Evolutionary conservation across 2,329 filamentous ascomycete genomes (phyloP), one percentile per base, ranked within the genome.

Genomic region (Neoarthrinium moseri): DNA sequence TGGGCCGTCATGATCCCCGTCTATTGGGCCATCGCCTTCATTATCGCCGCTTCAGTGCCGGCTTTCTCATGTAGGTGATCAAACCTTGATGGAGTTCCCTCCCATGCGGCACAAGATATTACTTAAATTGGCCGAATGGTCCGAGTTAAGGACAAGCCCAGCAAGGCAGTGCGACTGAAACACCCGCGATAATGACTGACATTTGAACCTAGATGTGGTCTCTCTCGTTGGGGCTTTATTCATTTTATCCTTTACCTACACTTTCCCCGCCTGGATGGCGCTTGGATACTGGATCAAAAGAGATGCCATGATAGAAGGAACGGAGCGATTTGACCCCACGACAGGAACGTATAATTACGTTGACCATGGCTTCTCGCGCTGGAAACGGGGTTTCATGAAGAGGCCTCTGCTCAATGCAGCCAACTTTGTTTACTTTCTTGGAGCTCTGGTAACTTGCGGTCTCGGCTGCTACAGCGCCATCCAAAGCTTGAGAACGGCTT

Each of bases 241-340:
- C 53, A 78, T 81, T 46, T 58, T 83, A 43, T 74, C 80, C 48
- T 81, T 83, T 61, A 78, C 74, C 3, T 84, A 83, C 61, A 80
- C 76, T 3, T 75, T 83, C 55, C 77, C 79, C 1, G 74, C 77
- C 0, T 56, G 78, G 38, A 59, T 80, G 33, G 70, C 67, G 22
- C 50, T 80, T 8, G 71, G 67, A 1, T 75, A 65, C 56, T 66
- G 69, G 49, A 58, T 72, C 43, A 67, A 74, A 50, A 68, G 69
- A 26, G 68, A 73, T 44, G 69, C 75, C 12, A 69, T 74, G 46
- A 15, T 53, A 4, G 51, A 51, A 18, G 48, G 43, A 6, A 48
- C 51, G 33, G 53, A 55, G 27, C 30, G 45, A 7, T 58, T 59
- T 30, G 52, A 59, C 27, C 54, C 55, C 6, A 34, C 33, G 6